Conservation (phyloP, 2,329 filamentous ascomycete species). For the Aspergillus pseudoglaucus region DNA sequence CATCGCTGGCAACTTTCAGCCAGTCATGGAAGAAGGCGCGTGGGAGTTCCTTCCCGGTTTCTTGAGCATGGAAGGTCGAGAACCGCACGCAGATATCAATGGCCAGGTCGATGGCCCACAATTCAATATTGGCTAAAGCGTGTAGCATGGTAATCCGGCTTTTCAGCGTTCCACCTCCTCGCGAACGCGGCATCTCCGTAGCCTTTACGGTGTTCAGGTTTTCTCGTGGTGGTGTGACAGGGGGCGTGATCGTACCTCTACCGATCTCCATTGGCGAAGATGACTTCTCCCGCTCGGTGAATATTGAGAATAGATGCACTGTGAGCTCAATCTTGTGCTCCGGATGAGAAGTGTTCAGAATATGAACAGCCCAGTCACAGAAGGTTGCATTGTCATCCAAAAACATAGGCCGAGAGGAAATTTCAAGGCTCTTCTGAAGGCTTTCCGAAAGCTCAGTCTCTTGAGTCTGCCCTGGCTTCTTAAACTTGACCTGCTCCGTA, state of each 20-base stretch:
- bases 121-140: conserved; percentile 44
- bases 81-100: conserved; percentile 45
- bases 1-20: conserved; percentile 44
- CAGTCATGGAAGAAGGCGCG: conserved; percentile 44
- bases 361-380: conserved; percentile 45
- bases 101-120: conserved; percentile 45
- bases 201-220: conserved; percentile 35
- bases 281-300: conserved; percentile 34
- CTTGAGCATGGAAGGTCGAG: conserved; percentile 36
- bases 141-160: conserved; percentile 44
- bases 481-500: conserved; percentile 42
- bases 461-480: conserved; percentile 20
- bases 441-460: not conserved
- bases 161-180: conserved; percentile 39
- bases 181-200: conserved; percentile 34
- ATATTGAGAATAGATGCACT: conserved; percentile 38
- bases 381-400: conserved; percentile 38
- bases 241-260: conserved; percentile 29
- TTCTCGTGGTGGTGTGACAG: conserved; percentile 38
- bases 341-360: conserved; percentile 40
- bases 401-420: conserved; percentile 11
- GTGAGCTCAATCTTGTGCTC: conserved; percentile 45
- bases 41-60: conserved; percentile 25
- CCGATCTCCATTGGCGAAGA: conserved; percentile 39
- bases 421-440: not conserved